Evolutionary conservation across 2,329 filamentous ascomycete genomes (phyloP).

Genomic region (Paecilomyces fulvus): DNA sequence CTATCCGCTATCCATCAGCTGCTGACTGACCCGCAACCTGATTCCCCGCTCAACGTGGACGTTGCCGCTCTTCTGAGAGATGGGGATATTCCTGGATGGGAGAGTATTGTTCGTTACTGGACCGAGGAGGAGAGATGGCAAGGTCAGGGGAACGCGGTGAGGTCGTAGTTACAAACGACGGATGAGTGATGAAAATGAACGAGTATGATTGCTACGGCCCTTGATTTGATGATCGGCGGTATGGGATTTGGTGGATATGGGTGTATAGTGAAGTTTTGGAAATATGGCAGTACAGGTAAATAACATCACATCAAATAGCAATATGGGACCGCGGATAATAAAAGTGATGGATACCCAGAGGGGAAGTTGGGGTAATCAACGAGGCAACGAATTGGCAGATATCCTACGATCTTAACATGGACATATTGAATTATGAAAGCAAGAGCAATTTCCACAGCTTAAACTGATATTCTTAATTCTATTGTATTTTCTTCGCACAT

Average conservation of each 20-base stretch:
- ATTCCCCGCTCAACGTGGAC: constrained; percentile 43
- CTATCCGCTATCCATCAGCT: constrained; percentile 40
- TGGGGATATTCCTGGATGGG: constrained; percentile 36
- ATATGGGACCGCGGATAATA: no score
- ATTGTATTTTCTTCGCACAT: background rate
- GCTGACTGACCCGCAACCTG: constrained; percentile 36
- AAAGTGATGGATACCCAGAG: background rate
- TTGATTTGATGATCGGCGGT: background rate
- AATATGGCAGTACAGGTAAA: background rate
- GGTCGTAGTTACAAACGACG: constrained; percentile 3
- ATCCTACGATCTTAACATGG: background rate
- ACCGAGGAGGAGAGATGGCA: constrained; percentile 40
- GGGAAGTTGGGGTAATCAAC: background rate
- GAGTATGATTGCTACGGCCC: background rate
- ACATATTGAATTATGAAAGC: background rate
- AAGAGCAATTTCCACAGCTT: background rate
- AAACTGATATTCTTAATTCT: background rate
- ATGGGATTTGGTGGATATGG: background rate
- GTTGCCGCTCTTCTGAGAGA: constrained; percentile 38
- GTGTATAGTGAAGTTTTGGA: background rate
- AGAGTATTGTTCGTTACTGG: constrained; percentile 40
- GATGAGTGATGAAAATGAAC: background rate
- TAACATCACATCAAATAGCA: no score
- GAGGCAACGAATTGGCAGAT: background rate
- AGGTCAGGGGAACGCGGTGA: constrained; percentile 14